These are phyloP conservation scores for Aureobasidium leucospermi DNA, from an alignment of 2,329 filamentous ascomycete genomes.

Conservation along the genomic window DNA sequence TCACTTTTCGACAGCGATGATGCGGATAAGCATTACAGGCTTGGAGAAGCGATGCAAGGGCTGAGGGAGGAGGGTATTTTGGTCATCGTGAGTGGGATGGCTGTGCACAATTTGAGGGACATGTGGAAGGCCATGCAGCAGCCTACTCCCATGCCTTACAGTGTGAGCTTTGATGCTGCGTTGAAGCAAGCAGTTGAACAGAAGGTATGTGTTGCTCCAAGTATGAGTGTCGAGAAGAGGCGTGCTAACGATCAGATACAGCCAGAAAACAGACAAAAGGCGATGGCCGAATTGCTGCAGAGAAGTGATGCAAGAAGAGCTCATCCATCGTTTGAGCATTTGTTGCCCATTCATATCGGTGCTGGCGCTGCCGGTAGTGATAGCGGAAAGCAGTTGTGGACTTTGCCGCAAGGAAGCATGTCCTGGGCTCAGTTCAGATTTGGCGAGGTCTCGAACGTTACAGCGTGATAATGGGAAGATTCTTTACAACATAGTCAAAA, in stretches of 20 bases:
- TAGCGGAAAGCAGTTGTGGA: slow-evolving; percentile 27
- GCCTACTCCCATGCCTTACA: slow-evolving; percentile 25
- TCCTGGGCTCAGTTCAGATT: slow-evolving; percentile 31
- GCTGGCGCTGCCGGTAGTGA: slow-evolving; percentile 29
- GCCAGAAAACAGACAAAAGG: slow-evolving; percentile 24
- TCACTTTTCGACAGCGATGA: slow-evolving; percentile 61
- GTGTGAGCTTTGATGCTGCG: slow-evolving; percentile 28
- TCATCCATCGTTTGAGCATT: slow-evolving; percentile 58
- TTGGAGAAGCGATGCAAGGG: slow-evolving; percentile 59
- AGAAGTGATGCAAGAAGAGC: slow-evolving; percentile 50
- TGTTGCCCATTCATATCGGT: slow-evolving; percentile 51
- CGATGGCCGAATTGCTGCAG: slow-evolving; percentile 30
- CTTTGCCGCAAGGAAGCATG: slow-evolving; percentile 29
- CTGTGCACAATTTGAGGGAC: slow-evolving; percentile 41
- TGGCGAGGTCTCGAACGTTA: slow-evolving; percentile 19
- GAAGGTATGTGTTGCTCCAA: slow-evolving; percentile 3
- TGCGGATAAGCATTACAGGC: slow-evolving; percentile 56
- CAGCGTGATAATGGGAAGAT: slow-evolving; percentile 8
- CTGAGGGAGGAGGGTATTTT: slow-evolving; percentile 61
- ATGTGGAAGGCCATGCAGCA: slow-evolving; percentile 20
- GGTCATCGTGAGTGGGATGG: slow-evolving; percentile 67
- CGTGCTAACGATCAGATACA: slow-evolving; percentile 2
- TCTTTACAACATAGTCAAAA: background rate
- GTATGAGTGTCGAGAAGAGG: background rate
- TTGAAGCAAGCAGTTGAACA: slow-evolving; percentile 28